phyloP scores from a whole-genome alignment of 176 grass and related monocot species.

The Canna indica region DNA sequence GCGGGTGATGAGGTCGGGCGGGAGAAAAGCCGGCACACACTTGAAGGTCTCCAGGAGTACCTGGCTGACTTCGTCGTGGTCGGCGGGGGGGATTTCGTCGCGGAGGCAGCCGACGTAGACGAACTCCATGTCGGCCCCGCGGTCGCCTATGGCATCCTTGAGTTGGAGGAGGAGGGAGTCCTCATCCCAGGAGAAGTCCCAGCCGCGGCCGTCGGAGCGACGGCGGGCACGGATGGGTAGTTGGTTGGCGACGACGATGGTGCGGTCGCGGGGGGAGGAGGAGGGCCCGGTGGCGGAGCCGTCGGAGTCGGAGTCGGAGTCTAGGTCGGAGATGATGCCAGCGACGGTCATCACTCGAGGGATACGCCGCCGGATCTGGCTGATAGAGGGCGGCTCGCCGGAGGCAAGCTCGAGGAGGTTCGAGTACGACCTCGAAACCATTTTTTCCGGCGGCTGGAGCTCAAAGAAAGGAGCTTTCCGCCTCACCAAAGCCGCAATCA shows the following conservation, averaged over 20 bases:
- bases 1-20: conserved; percentile 42
- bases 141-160: conserved; percentile 38
- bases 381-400: conserved; percentile 46
- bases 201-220: conserved; percentile 29
- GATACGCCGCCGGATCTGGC: conserved; percentile 52
- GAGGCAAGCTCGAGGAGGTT: conserved; percentile 84
- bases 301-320: conserved; percentile 47
- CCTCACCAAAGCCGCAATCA: neutral
- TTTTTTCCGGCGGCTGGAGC: conserved; percentile 8
- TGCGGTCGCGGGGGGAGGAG: conserved; percentile 49
- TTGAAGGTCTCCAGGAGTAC: conserved; percentile 71
- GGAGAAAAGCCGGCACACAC: conserved; percentile 76
- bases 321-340: conserved; percentile 50
- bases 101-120: conserved; percentile 89
- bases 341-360: conserved; percentile 64
- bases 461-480: neutral
- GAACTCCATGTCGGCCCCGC: conserved; percentile 51
- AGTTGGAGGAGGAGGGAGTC: conserved; percentile 84
- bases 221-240: conserved; percentile 52
- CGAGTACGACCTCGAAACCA: conserved; percentile 83
- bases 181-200: conserved; percentile 82
- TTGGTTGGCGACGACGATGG: conserved; percentile 89
- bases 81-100: conserved; percentile 45
- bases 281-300: conserved; percentile 39
- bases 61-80: conserved; percentile 76